Percentiles rank a stretch among this genome's conserved stretches.
phyloP scores from a whole-genome alignment of 2,329 filamentous ascomycete species.

The Aspergillus sp. region DNA sequence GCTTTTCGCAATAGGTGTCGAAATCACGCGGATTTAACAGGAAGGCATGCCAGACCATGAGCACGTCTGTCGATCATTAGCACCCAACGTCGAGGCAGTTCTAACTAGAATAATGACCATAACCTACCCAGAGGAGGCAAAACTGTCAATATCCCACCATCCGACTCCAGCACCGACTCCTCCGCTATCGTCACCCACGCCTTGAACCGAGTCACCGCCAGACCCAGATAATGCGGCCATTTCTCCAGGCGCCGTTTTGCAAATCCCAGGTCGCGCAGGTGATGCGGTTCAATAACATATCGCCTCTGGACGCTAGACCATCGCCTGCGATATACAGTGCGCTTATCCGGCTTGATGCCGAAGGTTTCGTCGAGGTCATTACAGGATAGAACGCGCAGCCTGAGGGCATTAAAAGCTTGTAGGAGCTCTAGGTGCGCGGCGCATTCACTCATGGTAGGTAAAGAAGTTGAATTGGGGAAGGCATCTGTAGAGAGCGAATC shows the following conservation, averaged over 20 bases:
- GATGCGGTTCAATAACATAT: neutral
- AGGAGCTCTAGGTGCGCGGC: conserved; percentile 18
- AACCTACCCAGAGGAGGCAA: conserved; percentile 59
- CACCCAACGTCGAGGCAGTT: neutral
- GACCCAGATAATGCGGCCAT: conserved; percentile 12
- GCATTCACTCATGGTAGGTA: conserved; percentile 12
- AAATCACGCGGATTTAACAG: conserved; percentile 71
- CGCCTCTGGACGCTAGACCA: neutral
- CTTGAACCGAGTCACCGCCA: conserved; percentile 12
- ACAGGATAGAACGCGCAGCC: conserved; percentile 8
- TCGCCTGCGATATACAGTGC: conserved; percentile 1
- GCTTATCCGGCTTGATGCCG: neutral
- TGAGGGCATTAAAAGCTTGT: conserved; percentile 13
- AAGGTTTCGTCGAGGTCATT: conserved; percentile 8
- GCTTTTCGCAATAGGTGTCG: conserved; percentile 66
- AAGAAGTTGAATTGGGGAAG: neutral
- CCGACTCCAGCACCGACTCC: too few species aligned
- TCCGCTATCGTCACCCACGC: conserved; percentile 10
- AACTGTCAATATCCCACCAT: neutral
- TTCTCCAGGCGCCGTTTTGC: conserved; percentile 2
- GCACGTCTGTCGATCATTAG: conserved; percentile 53
- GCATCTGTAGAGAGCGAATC: neutral
- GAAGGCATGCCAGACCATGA: conserved; percentile 79
- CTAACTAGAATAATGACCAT: neutral
- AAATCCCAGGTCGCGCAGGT: neutral